phyloP scores from a whole-genome alignment of 2,329 filamentous ascomycete species.

The Pochonia chlamydosporia region DNA sequence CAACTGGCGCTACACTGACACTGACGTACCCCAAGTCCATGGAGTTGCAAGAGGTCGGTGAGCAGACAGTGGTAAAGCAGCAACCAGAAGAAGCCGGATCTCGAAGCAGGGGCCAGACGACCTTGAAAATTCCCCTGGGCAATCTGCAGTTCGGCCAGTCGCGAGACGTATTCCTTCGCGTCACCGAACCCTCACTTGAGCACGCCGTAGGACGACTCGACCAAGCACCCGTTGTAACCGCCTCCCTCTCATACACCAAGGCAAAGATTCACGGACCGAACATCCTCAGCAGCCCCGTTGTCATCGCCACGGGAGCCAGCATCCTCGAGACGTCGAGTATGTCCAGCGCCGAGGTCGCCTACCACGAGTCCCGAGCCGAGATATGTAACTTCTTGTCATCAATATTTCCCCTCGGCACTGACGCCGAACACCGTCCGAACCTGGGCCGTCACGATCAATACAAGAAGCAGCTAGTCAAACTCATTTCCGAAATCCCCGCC shows the following conservation, averaged over 20 bases:
- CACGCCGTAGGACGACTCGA: slow-evolving; percentile 7
- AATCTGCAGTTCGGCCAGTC: slow-evolving; percentile 58
- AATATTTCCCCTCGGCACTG: slow-evolving; percentile 30
- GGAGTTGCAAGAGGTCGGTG: slow-evolving; percentile 32
- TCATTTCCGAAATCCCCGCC: slow-evolving; percentile 30
- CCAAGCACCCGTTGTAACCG: slow-evolving; percentile 19
- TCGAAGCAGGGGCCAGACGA: slow-evolving; percentile 10
- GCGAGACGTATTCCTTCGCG: slow-evolving; percentile 45
- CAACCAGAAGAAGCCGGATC: slow-evolving; percentile 10
- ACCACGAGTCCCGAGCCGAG: slow-evolving; percentile 45
- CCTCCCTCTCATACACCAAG: slow-evolving; percentile 27
- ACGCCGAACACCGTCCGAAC: slow-evolving; percentile 10
- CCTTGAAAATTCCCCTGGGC: slow-evolving; percentile 37
- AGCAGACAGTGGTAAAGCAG: slow-evolving; percentile 31
- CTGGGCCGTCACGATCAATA: slow-evolving; percentile 17
- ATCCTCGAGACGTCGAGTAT: slow-evolving; percentile 19
- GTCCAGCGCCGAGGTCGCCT: slow-evolving; percentile 32
- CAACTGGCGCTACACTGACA: slow-evolving; percentile 37
- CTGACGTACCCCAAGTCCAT: slow-evolving; percentile 33
- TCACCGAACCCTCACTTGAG: slow-evolving; percentile 22
- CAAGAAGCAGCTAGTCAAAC: slow-evolving; percentile 18
- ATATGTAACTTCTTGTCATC: slow-evolving; percentile 45
- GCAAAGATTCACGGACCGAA: slow-evolving; percentile 8
- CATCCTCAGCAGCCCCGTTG: background rate
- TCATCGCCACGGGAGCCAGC: slow-evolving; percentile 7